A percentile compares a stretch with the other conserved stretches of the same genome.
Evolutionary conservation across 108 stramenopile species (phyloP).

Genomic region (Fragilaria crotonensis): DNA sequence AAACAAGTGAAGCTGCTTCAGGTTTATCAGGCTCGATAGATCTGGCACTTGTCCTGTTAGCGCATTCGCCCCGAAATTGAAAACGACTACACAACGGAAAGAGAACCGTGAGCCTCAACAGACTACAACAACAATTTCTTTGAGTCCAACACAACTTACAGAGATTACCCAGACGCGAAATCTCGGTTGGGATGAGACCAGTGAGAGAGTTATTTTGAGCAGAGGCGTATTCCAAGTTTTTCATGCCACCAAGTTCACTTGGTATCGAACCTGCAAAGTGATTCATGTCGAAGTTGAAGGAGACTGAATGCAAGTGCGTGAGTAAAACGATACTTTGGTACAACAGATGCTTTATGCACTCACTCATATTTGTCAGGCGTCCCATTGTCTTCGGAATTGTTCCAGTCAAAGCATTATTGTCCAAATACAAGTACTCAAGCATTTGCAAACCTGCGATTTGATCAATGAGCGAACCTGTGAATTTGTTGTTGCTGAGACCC

Average conservation of each 20-base stretch:
- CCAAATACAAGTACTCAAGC: slow-evolving; percentile 55
- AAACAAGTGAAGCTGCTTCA: slow-evolving; percentile 37
- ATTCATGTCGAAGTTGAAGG: slow-evolving; percentile 3
- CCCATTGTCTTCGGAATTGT: slow-evolving; percentile 38
- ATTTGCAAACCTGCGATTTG: slow-evolving; percentile 22
- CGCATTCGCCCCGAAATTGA: slow-evolving; percentile 29
- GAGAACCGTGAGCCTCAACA: not conserved
- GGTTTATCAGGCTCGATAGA: slow-evolving; percentile 23
- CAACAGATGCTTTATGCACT: slow-evolving; percentile 4
- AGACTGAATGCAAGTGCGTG: not conserved
- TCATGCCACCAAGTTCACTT: slow-evolving; percentile 26
- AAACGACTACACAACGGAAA: not conserved
- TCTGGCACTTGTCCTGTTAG: slow-evolving; percentile 33
- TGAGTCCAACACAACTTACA: slow-evolving; percentile 5
- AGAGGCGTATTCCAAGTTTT: slow-evolving; percentile 38
- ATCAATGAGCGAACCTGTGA: slow-evolving; percentile 37
- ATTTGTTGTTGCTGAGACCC: slow-evolving; percentile 49
- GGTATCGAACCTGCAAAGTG: not conserved
- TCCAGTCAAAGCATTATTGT: slow-evolving; percentile 54
- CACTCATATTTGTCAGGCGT: slow-evolving; percentile 21
- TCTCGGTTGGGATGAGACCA: slow-evolving; percentile 28
- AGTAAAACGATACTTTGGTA: not conserved
- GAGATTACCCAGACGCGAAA: slow-evolving; percentile 27
- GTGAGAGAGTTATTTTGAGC: slow-evolving; percentile 33
- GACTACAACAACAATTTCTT: not conserved